Evolutionary conservation across 2,329 filamentous ascomycete genomes (phyloP).

Genomic region (Ophiostoma himal-ulmi): DNA sequence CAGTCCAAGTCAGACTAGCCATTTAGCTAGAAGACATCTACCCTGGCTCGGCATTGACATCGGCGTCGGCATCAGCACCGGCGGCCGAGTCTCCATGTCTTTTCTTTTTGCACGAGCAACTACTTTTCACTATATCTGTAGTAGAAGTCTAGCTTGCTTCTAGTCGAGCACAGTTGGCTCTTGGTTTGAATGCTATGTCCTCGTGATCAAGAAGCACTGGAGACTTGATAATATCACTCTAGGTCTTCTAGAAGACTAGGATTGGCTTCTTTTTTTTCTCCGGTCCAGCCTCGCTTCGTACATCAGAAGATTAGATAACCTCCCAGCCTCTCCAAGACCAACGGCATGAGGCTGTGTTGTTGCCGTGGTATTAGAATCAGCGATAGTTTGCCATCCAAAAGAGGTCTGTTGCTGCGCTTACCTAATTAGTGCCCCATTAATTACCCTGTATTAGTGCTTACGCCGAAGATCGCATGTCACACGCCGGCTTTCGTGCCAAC

Average conservation of each 20-base stretch:
- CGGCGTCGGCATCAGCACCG: no score
- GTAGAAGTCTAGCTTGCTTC: background rate
- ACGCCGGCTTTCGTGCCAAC: background rate
- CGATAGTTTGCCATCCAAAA: no score
- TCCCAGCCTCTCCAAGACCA: background rate
- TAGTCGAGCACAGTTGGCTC: background rate
- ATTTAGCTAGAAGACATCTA: no score
- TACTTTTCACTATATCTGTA: no score
- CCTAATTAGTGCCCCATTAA: background rate
- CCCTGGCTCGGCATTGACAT: no score
- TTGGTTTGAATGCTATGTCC: background rate
- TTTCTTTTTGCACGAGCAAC: no score
- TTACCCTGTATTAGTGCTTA: conserved; percentile 5
- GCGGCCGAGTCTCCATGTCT: no score
- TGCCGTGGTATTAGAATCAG: background rate
- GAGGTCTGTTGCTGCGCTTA: background rate
- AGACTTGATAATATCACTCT: background rate
- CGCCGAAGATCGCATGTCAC: background rate
- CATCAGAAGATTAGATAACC: background rate
- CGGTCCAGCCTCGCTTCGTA: background rate
- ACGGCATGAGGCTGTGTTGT: background rate
- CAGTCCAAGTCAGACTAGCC: no score
- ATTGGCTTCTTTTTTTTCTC: background rate
- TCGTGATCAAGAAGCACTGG: background rate
- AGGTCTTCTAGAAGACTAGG: background rate